Percentiles rank a stretch among this genome's conserved stretches.
phyloP scores from a whole-genome alignment of 139 green algal species.

The Volvox reticuliferus region DNA sequence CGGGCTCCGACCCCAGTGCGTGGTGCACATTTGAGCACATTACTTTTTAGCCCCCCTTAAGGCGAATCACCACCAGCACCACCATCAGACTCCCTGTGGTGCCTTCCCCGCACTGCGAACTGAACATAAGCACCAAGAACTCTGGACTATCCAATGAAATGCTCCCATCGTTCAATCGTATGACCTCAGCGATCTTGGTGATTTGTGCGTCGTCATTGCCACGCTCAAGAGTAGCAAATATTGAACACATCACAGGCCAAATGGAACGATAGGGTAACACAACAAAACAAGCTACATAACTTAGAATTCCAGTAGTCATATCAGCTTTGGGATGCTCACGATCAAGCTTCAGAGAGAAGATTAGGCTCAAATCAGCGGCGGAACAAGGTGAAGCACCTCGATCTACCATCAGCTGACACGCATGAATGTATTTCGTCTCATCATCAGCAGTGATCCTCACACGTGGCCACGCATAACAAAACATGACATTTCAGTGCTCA shows the following conservation, averaged over 20 bases:
- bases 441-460: not conserved
- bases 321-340: too few species aligned
- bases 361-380: conserved; percentile 24
- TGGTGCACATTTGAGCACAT: too few species aligned
- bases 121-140: too few species aligned
- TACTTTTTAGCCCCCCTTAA: too few species aligned
- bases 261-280: not conserved
- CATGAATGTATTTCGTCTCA: conserved; percentile 47
- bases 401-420: conserved; percentile 37
- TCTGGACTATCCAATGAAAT: too few species aligned
- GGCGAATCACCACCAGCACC: too few species aligned
- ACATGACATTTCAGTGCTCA: conserved; percentile 20
- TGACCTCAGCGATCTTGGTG: conserved; percentile 53
- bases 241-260: conserved; percentile 26
- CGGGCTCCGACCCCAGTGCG: too few species aligned
- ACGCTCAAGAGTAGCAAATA: conserved; percentile 54
- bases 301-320: too few species aligned
- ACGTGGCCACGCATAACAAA: not conserved
- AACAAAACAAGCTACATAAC: too few species aligned
- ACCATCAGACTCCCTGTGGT: too few species aligned
- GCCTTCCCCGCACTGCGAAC: too few species aligned
- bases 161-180: too few species aligned
- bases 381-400: not conserved
- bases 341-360: conserved; percentile 49
- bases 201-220: conserved; percentile 38